Evolutionary conservation across 345 rosid genomes (phyloP).

Genomic region (Mercurialis annua): DNA sequence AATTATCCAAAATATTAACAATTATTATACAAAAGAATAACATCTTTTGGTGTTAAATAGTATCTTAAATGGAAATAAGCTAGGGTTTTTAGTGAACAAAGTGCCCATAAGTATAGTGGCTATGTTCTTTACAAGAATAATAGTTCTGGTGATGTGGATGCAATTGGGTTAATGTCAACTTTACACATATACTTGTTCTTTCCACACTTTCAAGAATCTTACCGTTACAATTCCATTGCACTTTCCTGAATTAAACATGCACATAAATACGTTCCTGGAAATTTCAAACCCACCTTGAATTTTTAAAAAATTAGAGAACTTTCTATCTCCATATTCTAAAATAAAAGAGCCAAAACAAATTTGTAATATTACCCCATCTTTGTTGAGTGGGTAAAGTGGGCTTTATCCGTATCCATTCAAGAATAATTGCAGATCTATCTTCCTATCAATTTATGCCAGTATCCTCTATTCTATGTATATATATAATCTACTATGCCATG

Average conservation of each 20-base stretch:
- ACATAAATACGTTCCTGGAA: conserved; percentile 15
- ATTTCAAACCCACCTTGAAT: conserved; percentile 22
- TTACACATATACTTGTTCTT: not conserved
- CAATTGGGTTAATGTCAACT: conserved; percentile 2
- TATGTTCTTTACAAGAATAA: not conserved
- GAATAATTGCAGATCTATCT: conserved; percentile 24
- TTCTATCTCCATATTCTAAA: not conserved
- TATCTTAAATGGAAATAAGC: too few relatives aligned
- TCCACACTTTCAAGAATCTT: conserved; percentile 25
- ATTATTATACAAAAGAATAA: too few relatives aligned
- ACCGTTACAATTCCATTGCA: conserved; percentile 21
- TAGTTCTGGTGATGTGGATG: not conserved
- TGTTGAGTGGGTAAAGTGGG: conserved; percentile 12
- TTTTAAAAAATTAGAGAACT: not conserved
- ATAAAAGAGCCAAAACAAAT: not conserved
- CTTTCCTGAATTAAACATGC: conserved; percentile 9
- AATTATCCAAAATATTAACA: too few relatives aligned
- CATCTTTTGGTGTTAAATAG: too few relatives aligned
- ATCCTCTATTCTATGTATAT: not conserved
- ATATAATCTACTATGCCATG: conserved; percentile 18
- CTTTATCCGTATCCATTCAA: conserved; percentile 8
- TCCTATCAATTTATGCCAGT: conserved; percentile 29
- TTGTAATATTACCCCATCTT: not conserved
- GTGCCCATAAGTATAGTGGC: not conserved
- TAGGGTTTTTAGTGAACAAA: not conserved